Conservation (phyloP, 306 rosid species). For the Luffa acutangula region DNA sequence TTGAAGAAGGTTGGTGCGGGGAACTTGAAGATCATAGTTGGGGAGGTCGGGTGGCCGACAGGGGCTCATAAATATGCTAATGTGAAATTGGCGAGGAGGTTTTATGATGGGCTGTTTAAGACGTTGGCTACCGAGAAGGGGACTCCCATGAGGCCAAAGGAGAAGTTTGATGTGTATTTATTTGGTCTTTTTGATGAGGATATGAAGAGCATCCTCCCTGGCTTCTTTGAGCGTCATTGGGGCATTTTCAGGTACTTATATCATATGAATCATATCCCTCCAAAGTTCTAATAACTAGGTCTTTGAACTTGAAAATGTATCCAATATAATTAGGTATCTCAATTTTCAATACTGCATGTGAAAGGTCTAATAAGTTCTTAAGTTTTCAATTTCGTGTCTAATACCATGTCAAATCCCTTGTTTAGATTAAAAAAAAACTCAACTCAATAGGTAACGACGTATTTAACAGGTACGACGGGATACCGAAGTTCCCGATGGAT, state of each 20-base stretch:
- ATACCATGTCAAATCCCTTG: no score
- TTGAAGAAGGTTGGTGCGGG: conserved; percentile 32
- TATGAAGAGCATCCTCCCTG: conserved; percentile 49
- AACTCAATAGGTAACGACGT: no score
- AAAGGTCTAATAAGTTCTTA: no score
- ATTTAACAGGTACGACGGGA: conserved; percentile 27
- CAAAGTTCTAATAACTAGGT: no score
- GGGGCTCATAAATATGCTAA: conserved; percentile 39
- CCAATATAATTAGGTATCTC: no score
- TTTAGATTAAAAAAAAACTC: no score
- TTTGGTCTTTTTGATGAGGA: conserved; percentile 62
- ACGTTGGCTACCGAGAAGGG: conserved; percentile 40
- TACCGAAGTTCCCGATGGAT: conserved; percentile 52
- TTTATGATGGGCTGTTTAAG: conserved; percentile 51
- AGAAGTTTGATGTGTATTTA: conserved; percentile 21
- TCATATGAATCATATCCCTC: neutral
- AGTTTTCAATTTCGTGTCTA: no score
- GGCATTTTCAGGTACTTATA: conserved; percentile 40
- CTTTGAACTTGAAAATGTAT: no score
- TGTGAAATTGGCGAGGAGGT: conserved; percentile 24
- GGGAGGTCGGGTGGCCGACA: conserved; percentile 92
- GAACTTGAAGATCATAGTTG: conserved; percentile 33
- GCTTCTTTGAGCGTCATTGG: conserved; percentile 78
- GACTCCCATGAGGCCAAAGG: conserved; percentile 33
- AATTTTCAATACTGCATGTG: no score